Evolutionary conservation across 2,329 filamentous ascomycete species (phyloP).

Genomic region (Pestalotiopsis sp.): DNA sequence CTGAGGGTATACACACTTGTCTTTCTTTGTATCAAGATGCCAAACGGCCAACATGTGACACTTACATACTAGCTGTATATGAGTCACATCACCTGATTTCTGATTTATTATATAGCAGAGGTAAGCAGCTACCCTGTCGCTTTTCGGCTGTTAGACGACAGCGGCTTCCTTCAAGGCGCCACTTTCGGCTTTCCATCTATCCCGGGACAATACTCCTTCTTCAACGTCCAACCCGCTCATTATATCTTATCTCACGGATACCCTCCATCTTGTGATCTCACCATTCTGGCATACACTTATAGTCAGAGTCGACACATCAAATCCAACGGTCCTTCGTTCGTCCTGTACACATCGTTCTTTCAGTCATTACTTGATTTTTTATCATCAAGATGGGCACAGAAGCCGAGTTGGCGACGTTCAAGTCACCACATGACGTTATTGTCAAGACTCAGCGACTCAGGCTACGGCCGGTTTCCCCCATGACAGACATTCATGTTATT

Average conservation of each 20-base stretch:
- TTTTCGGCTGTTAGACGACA: background rate
- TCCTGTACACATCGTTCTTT: background rate
- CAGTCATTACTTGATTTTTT: background rate
- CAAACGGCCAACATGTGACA: background rate
- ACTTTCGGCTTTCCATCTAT: background rate
- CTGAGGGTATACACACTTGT: constrained; percentile 44
- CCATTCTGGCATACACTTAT: background rate
- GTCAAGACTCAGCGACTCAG: background rate
- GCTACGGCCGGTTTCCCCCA: background rate
- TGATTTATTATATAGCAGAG: background rate
- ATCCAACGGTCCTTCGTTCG: background rate
- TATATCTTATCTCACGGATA: constrained; percentile 15
- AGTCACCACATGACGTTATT: constrained; percentile 6
- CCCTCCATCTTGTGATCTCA: background rate
- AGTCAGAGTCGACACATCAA: background rate
- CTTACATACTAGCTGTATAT: background rate
- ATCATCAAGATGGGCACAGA: constrained; percentile 2
- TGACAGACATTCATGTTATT: constrained; percentile 8
- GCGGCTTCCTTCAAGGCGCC: background rate
- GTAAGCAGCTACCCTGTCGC: background rate
- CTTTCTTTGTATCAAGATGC: background rate
- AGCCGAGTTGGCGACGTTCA: constrained; percentile 5
- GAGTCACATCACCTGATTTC: background rate
- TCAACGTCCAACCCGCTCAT: background rate
- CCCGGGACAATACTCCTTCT: background rate